phyloP scores from a whole-genome alignment of 257 asterid species.

The Craterostigma plantagineum region DNA sequence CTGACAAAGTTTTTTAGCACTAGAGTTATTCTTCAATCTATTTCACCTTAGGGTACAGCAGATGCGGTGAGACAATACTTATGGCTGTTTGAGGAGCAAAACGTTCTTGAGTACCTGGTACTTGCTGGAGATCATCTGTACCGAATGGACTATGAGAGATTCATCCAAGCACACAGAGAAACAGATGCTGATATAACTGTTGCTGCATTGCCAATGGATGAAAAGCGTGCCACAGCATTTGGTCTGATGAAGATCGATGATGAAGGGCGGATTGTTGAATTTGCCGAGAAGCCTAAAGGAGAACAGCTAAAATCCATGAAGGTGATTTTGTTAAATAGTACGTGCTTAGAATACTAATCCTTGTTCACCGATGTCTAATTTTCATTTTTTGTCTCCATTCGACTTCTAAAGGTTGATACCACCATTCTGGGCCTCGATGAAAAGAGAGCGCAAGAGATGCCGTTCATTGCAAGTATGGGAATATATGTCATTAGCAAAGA shows the following conservation, averaged over 20 bases:
- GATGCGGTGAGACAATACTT: constrained; percentile 92
- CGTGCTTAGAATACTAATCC: no score
- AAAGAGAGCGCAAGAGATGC: constrained; percentile 84
- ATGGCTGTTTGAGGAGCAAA: constrained; percentile 91
- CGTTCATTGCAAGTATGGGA: constrained; percentile 94
- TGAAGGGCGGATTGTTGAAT: constrained; percentile 82
- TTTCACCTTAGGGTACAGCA: constrained; percentile 57
- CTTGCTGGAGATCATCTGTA: constrained; percentile 96
- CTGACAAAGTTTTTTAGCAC: neutral
- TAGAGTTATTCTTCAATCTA: neutral
- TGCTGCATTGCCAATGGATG: constrained; percentile 97
- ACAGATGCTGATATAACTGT: constrained; percentile 96
- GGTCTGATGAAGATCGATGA: constrained; percentile 95
- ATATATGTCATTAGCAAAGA: constrained; percentile 90
- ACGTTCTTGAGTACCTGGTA: constrained; percentile 61
- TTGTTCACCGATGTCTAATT: neutral
- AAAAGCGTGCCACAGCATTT: constrained; percentile 83
- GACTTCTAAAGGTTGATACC: constrained; percentile 57
- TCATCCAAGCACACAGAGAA: constrained; percentile 94
- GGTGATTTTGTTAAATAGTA: constrained; percentile 17
- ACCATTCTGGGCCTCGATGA: constrained; percentile 91
- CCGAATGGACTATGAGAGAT: constrained; percentile 89
- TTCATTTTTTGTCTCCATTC: constrained; percentile 4
- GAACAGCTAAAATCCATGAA: constrained; percentile 73
- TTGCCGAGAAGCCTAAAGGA: constrained; percentile 91